Evolutionary conservation across 495 filamentous ascomycete genomes (phyloP).

Genomic region (Amphirosellinia nigrospora): DNA sequence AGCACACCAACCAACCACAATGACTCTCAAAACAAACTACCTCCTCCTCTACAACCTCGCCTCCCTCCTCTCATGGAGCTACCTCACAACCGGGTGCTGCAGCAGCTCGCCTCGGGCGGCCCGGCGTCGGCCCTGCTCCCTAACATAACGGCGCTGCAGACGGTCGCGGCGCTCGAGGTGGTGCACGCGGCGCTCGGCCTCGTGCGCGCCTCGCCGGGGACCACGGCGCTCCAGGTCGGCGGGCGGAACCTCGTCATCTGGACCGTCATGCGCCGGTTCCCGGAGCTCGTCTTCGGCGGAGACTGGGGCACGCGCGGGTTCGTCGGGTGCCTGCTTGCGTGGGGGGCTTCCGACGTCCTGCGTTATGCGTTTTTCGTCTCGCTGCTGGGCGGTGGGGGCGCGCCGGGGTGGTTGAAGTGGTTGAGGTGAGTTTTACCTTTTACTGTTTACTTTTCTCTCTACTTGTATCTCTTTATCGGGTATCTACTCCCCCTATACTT

Average conservation of each 20-base stretch:
- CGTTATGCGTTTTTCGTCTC: constrained; percentile 8
- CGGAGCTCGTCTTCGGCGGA: neutral
- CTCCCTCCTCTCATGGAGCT: constrained; percentile 20
- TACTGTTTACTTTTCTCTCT: too few species aligned
- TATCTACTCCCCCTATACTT: neutral
- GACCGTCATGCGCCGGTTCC: constrained; percentile 23
- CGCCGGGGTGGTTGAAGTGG: constrained; percentile 11
- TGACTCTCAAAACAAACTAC: constrained; percentile 13
- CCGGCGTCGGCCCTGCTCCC: neutral
- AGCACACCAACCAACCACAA: neutral
- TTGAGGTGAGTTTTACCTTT: constrained; percentile 3
- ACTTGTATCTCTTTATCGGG: too few species aligned
- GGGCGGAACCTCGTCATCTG: constrained; percentile 25
- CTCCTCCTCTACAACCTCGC: constrained; percentile 22
- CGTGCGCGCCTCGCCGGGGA: constrained; percentile 8
- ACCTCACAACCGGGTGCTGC: constrained; percentile 9
- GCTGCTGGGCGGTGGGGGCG: neutral
- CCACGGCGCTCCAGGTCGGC: constrained; percentile 25
- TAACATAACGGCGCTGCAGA: neutral
- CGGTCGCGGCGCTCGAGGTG: constrained; percentile 14
- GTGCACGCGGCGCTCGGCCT: constrained; percentile 7
- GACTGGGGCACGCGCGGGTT: neutral
- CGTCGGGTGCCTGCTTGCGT: constrained; percentile 8
- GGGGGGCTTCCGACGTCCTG: neutral
- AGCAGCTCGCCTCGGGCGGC: too few species aligned